Base-by-base conservation (phyloP, 257 asterid species). In the Gentiana macrophylla region DNA sequence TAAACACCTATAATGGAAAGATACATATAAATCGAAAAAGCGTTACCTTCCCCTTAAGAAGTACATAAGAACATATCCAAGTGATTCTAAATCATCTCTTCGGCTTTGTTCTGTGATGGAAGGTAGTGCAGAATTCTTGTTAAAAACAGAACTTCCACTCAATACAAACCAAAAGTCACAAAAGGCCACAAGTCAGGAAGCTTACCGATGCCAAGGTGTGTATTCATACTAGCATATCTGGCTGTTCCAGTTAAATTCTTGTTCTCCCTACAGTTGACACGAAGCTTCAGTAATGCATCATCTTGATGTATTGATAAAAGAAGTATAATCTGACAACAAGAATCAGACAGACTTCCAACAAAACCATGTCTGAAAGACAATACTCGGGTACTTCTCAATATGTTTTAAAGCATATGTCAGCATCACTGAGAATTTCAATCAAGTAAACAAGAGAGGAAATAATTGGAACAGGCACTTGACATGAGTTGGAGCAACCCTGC, bases 61-160 rank as follows among this genome's bases (percentile, higher is more conserved):
- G 70, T 89, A 89, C 95, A 86, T 86, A 67, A 89, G 80, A 67
- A 86, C 95, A 74, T 81, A 89, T 62, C 95, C 97, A 59, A 89
- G 93, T 49, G 97, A 86, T 74, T 89, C 97, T 68, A 89, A 76
- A 73, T 89, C 95, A 82, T 89, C 97, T 80, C 95, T 75, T 52
- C 95, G 84, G 69, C 97, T 89, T 82, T 89, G 97, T 73, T 89
- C 97, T 88, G 59, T 49, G 56, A 53, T 67, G 64, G 43, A 71
- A 49, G 53, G 66, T 57, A 69, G 51, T 55, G 62, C 58, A 75
- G 64, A 70, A 70, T 9, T 58, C 4, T 45, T 50, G 12, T 45
- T 48, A 41, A 53, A 49, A 13, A 46, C 5, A 62, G 46, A 41
- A 41, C 46, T 5, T 10, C 9, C 46, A 41, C 46, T 12, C 50